Evolutionary conservation across 805 yeast species (phyloP).

Genomic region (Saccharomycopsis babjevae): DNA sequence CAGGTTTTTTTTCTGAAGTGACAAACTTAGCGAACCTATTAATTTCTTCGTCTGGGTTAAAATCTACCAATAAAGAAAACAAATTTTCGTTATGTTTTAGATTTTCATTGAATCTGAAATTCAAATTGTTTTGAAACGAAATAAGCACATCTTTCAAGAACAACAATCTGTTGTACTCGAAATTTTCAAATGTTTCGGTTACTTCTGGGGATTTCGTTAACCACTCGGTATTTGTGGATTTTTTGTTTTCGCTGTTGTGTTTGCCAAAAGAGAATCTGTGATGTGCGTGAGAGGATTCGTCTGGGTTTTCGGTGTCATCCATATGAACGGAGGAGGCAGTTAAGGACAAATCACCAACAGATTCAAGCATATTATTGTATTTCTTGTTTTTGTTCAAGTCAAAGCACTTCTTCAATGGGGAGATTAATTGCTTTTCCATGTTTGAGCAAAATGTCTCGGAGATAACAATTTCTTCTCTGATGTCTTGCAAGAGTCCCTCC

Average conservation of each 20-base stretch:
- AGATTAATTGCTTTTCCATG: constrained; percentile 17
- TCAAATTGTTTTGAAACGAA: constrained; percentile 15
- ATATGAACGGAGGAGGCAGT: constrained; percentile 8
- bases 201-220: constrained; percentile 12
- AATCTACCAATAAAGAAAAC: constrained; percentile 13
- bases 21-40: constrained; percentile 11
- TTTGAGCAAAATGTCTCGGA: constrained; percentile 16
- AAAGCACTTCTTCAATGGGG: constrained; percentile 18
- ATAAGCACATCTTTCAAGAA: constrained; percentile 18
- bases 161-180: constrained; percentile 17
- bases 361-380: constrained; percentile 14
- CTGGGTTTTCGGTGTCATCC: neutral
- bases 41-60: constrained; percentile 18
- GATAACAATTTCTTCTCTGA: constrained; percentile 13
- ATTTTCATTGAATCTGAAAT: constrained; percentile 14
- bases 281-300: neutral
- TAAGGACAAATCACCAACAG: constrained; percentile 7
- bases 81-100: constrained; percentile 18
- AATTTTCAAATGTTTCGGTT: constrained; percentile 16
- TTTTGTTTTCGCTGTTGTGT: neutral
- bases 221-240: constrained; percentile 11
- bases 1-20: neutral
- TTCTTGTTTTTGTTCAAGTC: constrained; percentile 17
- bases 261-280: constrained; percentile 8
- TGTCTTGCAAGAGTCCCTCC: constrained; percentile 14